Base-by-base conservation (phyloP, 2,329 filamentous ascomycete species). In the Penicillium hordei region DNA sequence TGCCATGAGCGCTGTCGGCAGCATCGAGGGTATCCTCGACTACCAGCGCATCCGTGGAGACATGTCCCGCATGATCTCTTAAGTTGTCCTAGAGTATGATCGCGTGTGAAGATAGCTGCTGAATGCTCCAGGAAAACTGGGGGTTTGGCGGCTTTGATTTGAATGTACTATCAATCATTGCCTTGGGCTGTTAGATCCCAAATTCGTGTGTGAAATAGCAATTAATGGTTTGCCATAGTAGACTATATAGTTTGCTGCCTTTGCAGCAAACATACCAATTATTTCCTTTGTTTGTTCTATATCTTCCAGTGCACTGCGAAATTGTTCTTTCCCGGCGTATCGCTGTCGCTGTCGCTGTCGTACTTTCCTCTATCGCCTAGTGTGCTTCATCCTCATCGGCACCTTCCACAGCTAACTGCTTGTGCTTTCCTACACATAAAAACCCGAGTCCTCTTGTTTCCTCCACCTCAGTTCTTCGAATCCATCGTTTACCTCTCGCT, bases 1-100 rank as follows among this genome's bases (percentile, higher is more conserved):
- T 70, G 94, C 94, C 71, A 85, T 99, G 76, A 93, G 88, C 75
- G 94, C 93, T 34, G 90, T 97, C 66, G 94, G 94, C 67, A 88
- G 86, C 80, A 92, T 97, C 73, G 94, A 97, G 85, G 93, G 87
- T 75, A 76, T 88, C 66, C 75, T 87, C 62, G 83, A 78, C 70
- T 78, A 78, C 71, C 70, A 77, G 65, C 72, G 77, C 60, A 76
- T 80, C 68, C 84, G 92, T 76, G 87, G 86, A 77, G 91, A 94
- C 76, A 94, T 94, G 89, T 91, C 86, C 82, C 87, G 91, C 78
- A 93, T 91, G 81, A 55, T 67, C 58, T 67, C 65, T 43, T 67
- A 60, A 62, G 52, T 59, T 59, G 44, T 48, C 46, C 51, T 55
- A 54, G 57, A 55, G 44, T 60, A 52, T 48, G 51, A 57, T 60